Percentiles rank a stretch among this genome's conserved stretches.
Evolutionary conservation across 352 stramenopile species (phyloP).

Genomic region (Pythium myriotylum): DNA sequence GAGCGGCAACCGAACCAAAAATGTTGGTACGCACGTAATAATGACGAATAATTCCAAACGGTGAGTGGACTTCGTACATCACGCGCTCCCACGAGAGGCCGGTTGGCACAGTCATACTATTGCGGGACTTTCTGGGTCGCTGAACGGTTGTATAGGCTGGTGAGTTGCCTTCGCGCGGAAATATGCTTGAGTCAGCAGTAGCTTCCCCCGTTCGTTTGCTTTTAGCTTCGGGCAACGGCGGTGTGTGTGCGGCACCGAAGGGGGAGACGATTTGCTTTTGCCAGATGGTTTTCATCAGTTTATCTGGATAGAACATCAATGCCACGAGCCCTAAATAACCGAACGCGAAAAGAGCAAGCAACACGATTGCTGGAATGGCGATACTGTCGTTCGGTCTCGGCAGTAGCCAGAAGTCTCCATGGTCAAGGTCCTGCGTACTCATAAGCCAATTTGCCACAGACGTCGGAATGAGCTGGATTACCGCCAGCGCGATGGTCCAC

Average conservation of each 20-base stretch:
- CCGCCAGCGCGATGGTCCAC: conserved; percentile 39
- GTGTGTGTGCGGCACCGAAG: too few relatives aligned
- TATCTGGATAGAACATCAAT: conserved; percentile 34
- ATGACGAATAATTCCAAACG: background rate
- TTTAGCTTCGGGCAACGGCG: too few relatives aligned
- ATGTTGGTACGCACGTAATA: background rate
- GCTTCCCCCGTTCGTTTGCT: too few relatives aligned
- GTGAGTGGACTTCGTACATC: too few relatives aligned
- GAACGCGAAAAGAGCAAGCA: conserved; percentile 37
- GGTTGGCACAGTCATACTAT: too few relatives aligned
- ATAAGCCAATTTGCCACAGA: conserved; percentile 40
- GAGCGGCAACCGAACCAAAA: too few relatives aligned
- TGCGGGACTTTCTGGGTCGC: too few relatives aligned
- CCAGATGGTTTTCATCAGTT: background rate
- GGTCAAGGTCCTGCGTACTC: conserved; percentile 41
- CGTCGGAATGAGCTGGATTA: conserved; percentile 40
- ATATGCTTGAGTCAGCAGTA: too few relatives aligned
- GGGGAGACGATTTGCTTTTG: background rate
- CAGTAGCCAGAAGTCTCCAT: conserved; percentile 51
- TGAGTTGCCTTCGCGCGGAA: too few relatives aligned
- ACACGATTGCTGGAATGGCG: conserved; percentile 22
- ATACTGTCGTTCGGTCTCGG: conserved; percentile 24
- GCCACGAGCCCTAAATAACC: conserved; percentile 38
- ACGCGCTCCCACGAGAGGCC: too few relatives aligned
- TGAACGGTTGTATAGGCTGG: too few relatives aligned